Evolutionary conservation across 2,329 filamentous ascomycete genomes (phyloP).

Genomic region (Fusarium lateritium): DNA sequence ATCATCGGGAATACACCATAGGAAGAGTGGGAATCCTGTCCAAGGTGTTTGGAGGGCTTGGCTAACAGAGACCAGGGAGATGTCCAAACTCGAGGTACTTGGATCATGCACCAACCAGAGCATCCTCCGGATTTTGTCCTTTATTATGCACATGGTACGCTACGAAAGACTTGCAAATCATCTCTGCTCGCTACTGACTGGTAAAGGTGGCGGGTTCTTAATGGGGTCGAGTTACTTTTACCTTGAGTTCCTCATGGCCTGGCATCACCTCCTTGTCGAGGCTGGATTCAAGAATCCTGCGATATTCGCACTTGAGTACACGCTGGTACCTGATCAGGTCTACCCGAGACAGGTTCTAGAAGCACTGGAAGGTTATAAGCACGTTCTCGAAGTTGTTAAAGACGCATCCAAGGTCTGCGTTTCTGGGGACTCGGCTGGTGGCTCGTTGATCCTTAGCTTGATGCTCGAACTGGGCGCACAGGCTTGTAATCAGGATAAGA

Average conservation of each 20-base stretch:
- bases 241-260: constrained; percentile 83
- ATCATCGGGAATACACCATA: constrained; percentile 69
- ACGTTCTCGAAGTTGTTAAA: constrained; percentile 72
- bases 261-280: constrained; percentile 75
- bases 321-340: constrained; percentile 79
- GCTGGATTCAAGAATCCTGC: constrained; percentile 81
- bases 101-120: constrained; percentile 74
- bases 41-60: neutral
- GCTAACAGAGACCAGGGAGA: constrained; percentile 49
- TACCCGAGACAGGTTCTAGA: constrained; percentile 83
- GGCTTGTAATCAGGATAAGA: constrained; percentile 39
- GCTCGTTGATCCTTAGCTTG: constrained; percentile 79
- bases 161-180: neutral
- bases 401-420: constrained; percentile 77
- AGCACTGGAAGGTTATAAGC: constrained; percentile 77
- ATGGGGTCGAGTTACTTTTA: constrained; percentile 90
- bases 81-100: constrained; percentile 73
- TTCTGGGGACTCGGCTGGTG: constrained; percentile 85
- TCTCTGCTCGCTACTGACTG: constrained; percentile 14
- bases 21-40: constrained; percentile 46
- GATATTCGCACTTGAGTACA: constrained; percentile 85
- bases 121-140: constrained; percentile 81
- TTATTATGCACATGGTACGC: constrained; percentile 83
- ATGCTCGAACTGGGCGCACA: constrained; percentile 74
- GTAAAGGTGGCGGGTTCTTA: constrained; percentile 80